Evolutionary conservation across 106 monocot genomes (phyloP).

Genomic region (Allium sativum): DNA sequence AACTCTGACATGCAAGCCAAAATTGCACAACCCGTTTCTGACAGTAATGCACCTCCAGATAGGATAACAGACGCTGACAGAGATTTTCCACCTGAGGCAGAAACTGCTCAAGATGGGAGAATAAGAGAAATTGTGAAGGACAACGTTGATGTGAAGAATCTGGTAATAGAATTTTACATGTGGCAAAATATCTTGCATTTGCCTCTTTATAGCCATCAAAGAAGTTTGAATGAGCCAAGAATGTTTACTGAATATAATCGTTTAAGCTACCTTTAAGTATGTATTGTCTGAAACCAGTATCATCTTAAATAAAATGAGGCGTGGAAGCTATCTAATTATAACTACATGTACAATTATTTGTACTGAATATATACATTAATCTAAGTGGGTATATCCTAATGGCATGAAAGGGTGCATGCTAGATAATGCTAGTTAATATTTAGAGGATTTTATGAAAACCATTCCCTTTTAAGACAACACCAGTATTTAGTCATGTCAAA

Average conservation of each 20-base stretch:
- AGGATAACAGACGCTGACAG: conserved; percentile 25
- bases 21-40: conserved; percentile 31
- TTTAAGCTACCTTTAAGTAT: neutral
- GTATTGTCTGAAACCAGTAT: neutral
- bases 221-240: neutral
- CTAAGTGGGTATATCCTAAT: too few relatives aligned
- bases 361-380: too few relatives aligned
- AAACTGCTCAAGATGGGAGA: conserved; percentile 42
- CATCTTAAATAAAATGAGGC: neutral
- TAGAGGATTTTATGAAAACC: too few relatives aligned
- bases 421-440: too few relatives aligned
- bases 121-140: conserved; percentile 50
- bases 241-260: neutral
- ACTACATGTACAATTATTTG: too few relatives aligned
- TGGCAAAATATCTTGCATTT: neutral
- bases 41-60: conserved; percentile 26
- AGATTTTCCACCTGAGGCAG: conserved; percentile 44
- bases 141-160: conserved; percentile 21
- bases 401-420: too few relatives aligned
- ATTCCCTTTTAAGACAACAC: too few relatives aligned
- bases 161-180: conserved; percentile 9
- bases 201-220: neutral
- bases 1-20: conserved; percentile 43
- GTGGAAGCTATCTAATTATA: neutral
- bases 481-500: too few relatives aligned